Evolutionary conservation across 2,329 filamentous ascomycete species (phyloP).

Genomic region (Pezicula rhizophila): DNA sequence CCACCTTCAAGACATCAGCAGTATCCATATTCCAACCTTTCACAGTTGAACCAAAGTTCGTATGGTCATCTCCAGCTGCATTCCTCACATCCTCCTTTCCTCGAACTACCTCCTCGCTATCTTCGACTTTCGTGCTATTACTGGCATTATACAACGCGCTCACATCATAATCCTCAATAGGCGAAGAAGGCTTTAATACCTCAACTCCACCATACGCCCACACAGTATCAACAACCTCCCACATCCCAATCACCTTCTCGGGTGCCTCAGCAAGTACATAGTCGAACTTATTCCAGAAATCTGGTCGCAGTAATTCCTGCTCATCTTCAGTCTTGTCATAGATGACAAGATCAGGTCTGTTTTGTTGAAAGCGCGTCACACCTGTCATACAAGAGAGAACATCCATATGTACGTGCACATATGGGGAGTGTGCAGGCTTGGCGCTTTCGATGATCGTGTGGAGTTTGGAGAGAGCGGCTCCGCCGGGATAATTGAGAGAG

Average conservation of each 20-base stretch:
- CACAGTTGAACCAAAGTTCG: slow-evolving; percentile 24
- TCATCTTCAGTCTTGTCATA: slow-evolving; percentile 61
- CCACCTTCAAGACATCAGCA: slow-evolving; percentile 15
- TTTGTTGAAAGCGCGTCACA: slow-evolving; percentile 56
- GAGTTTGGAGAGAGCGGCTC: slow-evolving; percentile 62
- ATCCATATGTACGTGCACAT: slow-evolving; percentile 53
- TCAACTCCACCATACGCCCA: slow-evolving; percentile 55
- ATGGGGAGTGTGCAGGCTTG: slow-evolving; percentile 22
- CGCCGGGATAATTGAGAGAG: slow-evolving; percentile 89
- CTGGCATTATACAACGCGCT: slow-evolving; percentile 20
- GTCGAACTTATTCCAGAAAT: slow-evolving; percentile 60
- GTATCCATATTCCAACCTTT: slow-evolving; percentile 8
- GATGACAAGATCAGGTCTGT: slow-evolving; percentile 20
- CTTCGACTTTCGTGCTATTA: slow-evolving; percentile 12
- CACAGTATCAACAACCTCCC: slow-evolving; percentile 51
- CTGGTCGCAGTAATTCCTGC: slow-evolving; percentile 35
- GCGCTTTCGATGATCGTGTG: slow-evolving; percentile 32
- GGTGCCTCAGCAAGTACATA: slow-evolving; percentile 54
- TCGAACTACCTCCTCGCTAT: slow-evolving; percentile 2
- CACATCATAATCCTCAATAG: slow-evolving; percentile 11
- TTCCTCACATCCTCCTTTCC: slow-evolving; percentile 14
- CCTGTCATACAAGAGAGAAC: slow-evolving; percentile 66
- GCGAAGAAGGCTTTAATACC: slow-evolving; percentile 42
- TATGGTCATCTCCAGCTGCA: slow-evolving; percentile 30
- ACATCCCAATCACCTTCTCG: slow-evolving; percentile 41